These are phyloP conservation scores for Ustilago sp. DNA, from an alignment of 1,284 basidiomycete species.

Conservation along the genomic window DNA sequence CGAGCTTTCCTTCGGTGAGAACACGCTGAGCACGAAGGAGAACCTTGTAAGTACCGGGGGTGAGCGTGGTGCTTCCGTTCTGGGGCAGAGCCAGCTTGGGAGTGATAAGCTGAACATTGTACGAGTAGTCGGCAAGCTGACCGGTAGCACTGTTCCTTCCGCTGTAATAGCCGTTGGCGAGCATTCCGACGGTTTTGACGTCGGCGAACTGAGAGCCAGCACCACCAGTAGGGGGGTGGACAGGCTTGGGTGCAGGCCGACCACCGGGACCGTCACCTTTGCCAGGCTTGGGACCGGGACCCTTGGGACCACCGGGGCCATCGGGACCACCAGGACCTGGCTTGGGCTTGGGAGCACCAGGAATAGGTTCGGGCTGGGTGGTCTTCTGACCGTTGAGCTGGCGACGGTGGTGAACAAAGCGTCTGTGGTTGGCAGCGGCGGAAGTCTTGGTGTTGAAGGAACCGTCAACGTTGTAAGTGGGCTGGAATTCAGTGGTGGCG, in stretches of 20 bases:
- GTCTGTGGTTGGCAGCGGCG: slow-evolving; percentile 27
- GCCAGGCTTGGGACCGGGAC: neutral
- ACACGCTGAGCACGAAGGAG: slow-evolving; percentile 76
- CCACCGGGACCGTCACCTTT: slow-evolving; percentile 1
- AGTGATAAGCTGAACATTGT: slow-evolving; percentile 32
- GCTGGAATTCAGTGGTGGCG: slow-evolving; percentile 35
- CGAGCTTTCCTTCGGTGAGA: slow-evolving; percentile 74
- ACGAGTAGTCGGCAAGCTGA: slow-evolving; percentile 38
- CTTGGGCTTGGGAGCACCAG: neutral
- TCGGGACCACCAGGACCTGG: slow-evolving; percentile 1
- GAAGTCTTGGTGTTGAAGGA: slow-evolving; percentile 18
- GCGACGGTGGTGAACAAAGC: slow-evolving; percentile 40
- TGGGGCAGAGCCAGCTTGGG: slow-evolving; percentile 34
- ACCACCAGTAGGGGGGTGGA: neutral
- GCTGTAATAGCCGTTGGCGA: slow-evolving; percentile 35
- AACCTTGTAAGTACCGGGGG: slow-evolving; percentile 76
- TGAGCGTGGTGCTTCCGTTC: slow-evolving; percentile 70
- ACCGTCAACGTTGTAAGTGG: slow-evolving; percentile 38
- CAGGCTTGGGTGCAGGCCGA: slow-evolving; percentile 4
- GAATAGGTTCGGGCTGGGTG: slow-evolving; percentile 11
- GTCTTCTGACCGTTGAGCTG: slow-evolving; percentile 24
- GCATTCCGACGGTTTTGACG: slow-evolving; percentile 42
- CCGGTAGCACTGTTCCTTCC: slow-evolving; percentile 48
- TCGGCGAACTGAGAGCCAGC: slow-evolving; percentile 29
- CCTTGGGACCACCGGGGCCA: neutral